A percentile compares a stretch with the other conserved stretches of the same genome.
Evolutionary conservation across 768 basidiomycete genomes (phyloP).

Genomic region (Auricularia cornea): DNA sequence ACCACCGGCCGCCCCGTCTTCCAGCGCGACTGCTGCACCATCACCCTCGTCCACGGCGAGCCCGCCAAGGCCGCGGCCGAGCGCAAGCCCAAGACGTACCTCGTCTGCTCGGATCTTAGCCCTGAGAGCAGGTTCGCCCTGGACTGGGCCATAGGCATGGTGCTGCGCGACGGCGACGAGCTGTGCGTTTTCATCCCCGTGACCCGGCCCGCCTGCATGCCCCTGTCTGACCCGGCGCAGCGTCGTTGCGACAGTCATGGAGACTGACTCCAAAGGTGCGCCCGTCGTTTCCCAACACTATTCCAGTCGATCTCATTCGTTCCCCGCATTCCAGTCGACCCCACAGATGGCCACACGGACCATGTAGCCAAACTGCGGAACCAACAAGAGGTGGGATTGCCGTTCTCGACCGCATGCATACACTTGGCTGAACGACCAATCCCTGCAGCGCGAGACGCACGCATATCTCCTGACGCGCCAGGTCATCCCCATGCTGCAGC

Average conservation of each 20-base stretch:
- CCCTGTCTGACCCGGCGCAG: constrained; percentile 20
- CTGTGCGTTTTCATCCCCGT: constrained; percentile 35
- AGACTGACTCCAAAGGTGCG: constrained; percentile 91
- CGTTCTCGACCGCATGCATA: not conserved
- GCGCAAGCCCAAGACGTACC: constrained; percentile 58
- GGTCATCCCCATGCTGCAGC: constrained; percentile 80
- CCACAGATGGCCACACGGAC: constrained; percentile 60
- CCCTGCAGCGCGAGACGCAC: constrained; percentile 69
- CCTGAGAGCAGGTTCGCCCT: constrained; percentile 93
- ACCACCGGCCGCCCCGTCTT: constrained; percentile 73
- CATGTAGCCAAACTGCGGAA: constrained; percentile 70
- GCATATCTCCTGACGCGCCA: constrained; percentile 86
- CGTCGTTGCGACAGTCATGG: constrained; percentile 82
- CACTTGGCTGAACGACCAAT: not conserved
- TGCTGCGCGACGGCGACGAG: constrained; percentile 90
- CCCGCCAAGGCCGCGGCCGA: constrained; percentile 46
- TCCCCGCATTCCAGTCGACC: constrained; percentile 44
- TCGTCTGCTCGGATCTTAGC: constrained; percentile 90
- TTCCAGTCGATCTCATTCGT: constrained; percentile 1
- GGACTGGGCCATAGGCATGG: constrained; percentile 97
- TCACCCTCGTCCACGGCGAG: constrained; percentile 80
- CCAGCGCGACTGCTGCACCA: constrained; percentile 87
- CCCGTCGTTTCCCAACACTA: constrained; percentile 18
- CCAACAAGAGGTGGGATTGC: constrained; percentile 74
- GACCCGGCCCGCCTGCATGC: not conserved